Base-by-base conservation (phyloP, 202 grass and related monocot genomes). In the Tripidium arundinaceum region DNA sequence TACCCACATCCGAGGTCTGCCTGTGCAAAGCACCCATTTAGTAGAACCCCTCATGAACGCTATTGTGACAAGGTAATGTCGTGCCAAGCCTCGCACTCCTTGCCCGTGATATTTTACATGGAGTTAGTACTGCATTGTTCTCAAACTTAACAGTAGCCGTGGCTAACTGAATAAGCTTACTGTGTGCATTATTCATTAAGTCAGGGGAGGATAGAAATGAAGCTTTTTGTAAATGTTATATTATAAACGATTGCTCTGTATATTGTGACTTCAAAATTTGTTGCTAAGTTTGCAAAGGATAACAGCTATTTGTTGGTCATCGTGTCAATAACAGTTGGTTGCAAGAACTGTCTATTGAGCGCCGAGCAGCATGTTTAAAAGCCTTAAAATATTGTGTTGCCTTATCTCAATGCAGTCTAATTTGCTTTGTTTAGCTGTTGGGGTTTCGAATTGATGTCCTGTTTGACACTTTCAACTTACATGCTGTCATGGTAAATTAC, bases 1-100 rank as follows among this genome's bases (percentile, higher is more conserved):
- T 94, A 78, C 71, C 89, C 91, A 1, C 94, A 97, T 65, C 16
- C 91, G 60, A 93, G 94, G 77, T 79, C 83, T 63, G 71, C 83
- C 50, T 97, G 94, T 57, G 85, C 79, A 57, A 76, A 74, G 82
- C 77, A 80, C 70, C 87, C 87, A 2, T 97, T 97, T 27, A 41
- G 42, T 54, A 80, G 36, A 11, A 97, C 94, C 29, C 41, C 91
- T 75, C 94, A 94, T 63, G 76, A 86, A 25, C 79, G 42, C 15
- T 46, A 83, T 65, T 97, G 91, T 65, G 62, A 31, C 16, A 66
- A 86, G 89, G 91, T 91, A 75, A 19, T 52, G 68, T 19, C 31
- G 3, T 8, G 33, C 22, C 45, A 28, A 57, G 50, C 4, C 34
- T 14, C 2, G 0, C 28, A 55, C 46, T 54, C 27, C 70, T 73